Evolutionary conservation across 1,284 basidiomycete genomes (phyloP), one percentile per base, ranked within the genome.

Genomic region (Papiliotrema fonsecae): DNA sequence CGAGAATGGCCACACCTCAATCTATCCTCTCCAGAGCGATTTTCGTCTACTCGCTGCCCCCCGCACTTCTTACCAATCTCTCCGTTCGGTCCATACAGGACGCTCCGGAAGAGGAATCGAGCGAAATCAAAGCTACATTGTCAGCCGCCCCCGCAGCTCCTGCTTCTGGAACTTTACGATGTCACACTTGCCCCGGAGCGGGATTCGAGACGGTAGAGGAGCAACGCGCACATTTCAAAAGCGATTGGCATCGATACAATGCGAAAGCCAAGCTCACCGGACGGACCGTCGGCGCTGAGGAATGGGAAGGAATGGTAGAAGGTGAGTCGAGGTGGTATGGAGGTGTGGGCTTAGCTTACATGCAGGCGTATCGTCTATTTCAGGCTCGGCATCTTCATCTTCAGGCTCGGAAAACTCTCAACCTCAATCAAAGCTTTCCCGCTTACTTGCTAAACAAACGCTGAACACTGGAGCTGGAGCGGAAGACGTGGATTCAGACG

Each of bases 171-270:
- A 47, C 55, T 24, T 47, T 75, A 45, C 77, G 82, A 2, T 94
- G 90, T 68, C 87, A 83, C 52, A 77, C 90, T 47, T 94, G 90
- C 62, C 78, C 83, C 6, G 84, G 83, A 2, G 78, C 80, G 2
- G 64, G 75, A 0, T 97, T 97, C 55, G 62, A 77, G 11, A 83
- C 85, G 47, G 81, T 94, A 2, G 82, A 87, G 26, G 86, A 88
- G 47, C 91, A 97, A 65, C 80, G 93, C 40, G 72, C 77, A 1
- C 94, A 98, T 72, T 97, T 90, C 70, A 84, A 86, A 62, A 89
- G 88, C 25, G 93, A 97, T 72, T 97, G 94, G 94, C 94, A 98
- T 78, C 81, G 92, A 46, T 97, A 96, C 75, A 98, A 98, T 67
- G 87, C 93, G 54, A 96, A 94, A 73, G 79, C 82, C 41, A 84